Base-by-base conservation (phyloP, 2,329 filamentous ascomycete species). In the Massarina eburnea region DNA sequence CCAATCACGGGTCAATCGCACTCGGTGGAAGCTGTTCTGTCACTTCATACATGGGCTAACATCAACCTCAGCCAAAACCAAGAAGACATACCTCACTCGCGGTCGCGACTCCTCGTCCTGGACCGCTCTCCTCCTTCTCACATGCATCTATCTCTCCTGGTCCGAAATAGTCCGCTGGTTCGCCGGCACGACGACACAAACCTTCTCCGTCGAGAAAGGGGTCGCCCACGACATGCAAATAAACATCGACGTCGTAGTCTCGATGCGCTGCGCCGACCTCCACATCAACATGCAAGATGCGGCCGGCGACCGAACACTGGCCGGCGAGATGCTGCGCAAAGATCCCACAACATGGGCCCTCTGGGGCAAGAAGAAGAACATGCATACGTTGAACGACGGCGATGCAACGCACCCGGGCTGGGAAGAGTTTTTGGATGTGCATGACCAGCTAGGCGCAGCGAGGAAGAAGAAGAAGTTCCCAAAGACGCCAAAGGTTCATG, bases 271-370 rank as follows among this genome's bases (percentile, higher is more conserved):
- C 76, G 74, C 79, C 46, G 86, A 95, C 66, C 74, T 99, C n/a
- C 89, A 96, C 73, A 78, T 99, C 71, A 97, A 99, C 73, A 91
- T 99, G 40, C 94, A 97, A 75, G 94, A 99, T 70, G 91, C 92
- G 2, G 84, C 90, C 0, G 91, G 94, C 41, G 94, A 99, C 71
- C 85, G 89, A 52, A 95, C 97, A 61, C 79, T 95, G 22, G 94
- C 94, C 2, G 88, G 82, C 3, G 78, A 85, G 29, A 77, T 85
- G 52, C 77, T 99, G 51, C 78, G 81, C 53, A 85, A 83, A 62
- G 90, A 96, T 60, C 74, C 81, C 14, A 97, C 94, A 7, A 81
- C 75, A 52, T 99, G 92, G 90, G 66, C 69, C 18, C 83, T 91
- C 57, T 97, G 92, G 83, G 84, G 51, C 80, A 89, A 52, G 82